Evolutionary conservation across 345 rosid species (phyloP).

Genomic region (Melaleuca quinquenervia): DNA sequence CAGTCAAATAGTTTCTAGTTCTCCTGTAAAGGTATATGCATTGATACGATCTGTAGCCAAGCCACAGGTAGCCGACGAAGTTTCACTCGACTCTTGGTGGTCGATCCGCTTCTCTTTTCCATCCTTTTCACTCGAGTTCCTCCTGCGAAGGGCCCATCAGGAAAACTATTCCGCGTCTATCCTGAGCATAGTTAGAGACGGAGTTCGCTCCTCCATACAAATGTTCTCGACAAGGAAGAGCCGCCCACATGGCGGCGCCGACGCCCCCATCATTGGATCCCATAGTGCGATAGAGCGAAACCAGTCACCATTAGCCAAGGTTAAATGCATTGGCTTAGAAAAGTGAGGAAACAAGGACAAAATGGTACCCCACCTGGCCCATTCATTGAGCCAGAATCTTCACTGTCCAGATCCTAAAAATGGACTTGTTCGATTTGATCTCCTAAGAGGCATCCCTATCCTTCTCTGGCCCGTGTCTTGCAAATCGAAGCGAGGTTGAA

Average conservation of each 20-base stretch:
- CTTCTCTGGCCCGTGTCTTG: not conserved
- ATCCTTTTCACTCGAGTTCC: not conserved
- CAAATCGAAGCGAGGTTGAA: not conserved
- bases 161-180: not conserved
- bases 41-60: not conserved
- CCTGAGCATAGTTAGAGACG: not conserved
- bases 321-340: not conserved
- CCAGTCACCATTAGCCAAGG: not conserved
- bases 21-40: not conserved
- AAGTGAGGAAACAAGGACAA: not conserved
- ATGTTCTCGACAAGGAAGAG: not conserved
- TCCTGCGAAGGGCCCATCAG: not conserved
- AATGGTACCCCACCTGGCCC: not conserved
- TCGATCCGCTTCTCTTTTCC: not conserved
- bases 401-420: not conserved
- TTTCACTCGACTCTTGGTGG: not conserved
- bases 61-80: not conserved
- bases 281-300: not conserved
- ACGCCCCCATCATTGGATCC: not conserved
- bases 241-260: not conserved
- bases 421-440: not conserved
- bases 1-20: not conserved
- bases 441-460: not conserved
- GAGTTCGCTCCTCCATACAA: not conserved
- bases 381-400: not conserved